phyloP scores from a whole-genome alignment of 768 basidiomycete genomes.

The Paxillus ammoniavirescens region DNA sequence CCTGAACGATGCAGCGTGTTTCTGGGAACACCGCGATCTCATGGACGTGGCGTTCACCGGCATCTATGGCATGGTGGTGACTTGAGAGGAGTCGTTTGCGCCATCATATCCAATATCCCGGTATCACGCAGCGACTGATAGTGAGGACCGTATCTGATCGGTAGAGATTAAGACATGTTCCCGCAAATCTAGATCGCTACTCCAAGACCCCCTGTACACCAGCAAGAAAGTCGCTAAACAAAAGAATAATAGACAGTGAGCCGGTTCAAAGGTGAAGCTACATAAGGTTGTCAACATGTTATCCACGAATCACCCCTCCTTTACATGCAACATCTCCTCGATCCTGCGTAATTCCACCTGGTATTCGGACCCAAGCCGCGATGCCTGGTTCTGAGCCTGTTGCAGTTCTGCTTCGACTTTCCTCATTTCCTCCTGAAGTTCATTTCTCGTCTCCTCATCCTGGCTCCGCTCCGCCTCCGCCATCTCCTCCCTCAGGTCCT shows the following conservation, averaged over 20 bases:
- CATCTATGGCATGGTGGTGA: neutral
- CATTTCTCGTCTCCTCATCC: conserved; percentile 47
- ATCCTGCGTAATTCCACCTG: conserved; percentile 34
- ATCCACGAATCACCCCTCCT: conserved; percentile 23
- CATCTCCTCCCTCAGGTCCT: conserved; percentile 46
- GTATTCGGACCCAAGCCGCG: conserved; percentile 32
- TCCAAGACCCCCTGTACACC: conserved; percentile 5
- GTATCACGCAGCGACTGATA: neutral
- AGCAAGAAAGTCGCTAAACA: conserved; percentile 5
- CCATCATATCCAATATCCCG: conserved; percentile 7
- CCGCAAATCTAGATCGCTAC: conserved; percentile 16
- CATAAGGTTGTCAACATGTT: conserved; percentile 15
- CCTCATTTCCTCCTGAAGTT: conserved; percentile 40
- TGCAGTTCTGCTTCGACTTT: conserved; percentile 31
- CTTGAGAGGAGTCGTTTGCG: neutral
- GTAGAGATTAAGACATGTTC: conserved; percentile 4
- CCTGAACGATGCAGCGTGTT: conserved; percentile 1
- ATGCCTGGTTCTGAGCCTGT: conserved; percentile 28
- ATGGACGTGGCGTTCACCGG: conserved; percentile 6
- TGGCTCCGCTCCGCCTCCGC: conserved; percentile 41
- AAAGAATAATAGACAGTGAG: conserved; percentile 18
- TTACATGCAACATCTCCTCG: conserved; percentile 30
- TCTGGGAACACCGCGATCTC: conserved; percentile 18
- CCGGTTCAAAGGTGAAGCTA: conserved; percentile 20
- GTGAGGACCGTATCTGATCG: conserved; percentile 1